phyloP scores from a whole-genome alignment of 441 rosid species.

The Populus trichocarpa region DNA sequence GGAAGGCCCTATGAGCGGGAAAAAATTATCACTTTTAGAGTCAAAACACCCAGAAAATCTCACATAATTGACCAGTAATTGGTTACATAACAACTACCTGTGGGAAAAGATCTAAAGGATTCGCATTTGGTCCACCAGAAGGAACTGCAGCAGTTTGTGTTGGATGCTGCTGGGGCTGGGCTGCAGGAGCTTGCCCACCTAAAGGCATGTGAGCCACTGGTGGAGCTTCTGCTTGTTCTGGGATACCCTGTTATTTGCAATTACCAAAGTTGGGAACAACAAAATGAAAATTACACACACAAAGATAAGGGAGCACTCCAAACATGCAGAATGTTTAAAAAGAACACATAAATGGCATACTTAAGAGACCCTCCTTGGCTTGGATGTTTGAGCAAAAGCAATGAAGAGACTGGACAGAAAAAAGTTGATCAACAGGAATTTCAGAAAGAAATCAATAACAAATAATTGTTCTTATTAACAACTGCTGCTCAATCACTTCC shows the following conservation, averaged over 20 bases:
- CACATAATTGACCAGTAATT: neutral
- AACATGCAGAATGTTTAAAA: neutral
- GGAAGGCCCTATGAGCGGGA: slow-evolving; percentile 67
- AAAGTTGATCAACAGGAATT: no score
- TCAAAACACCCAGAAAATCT: neutral
- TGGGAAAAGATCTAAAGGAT: slow-evolving; percentile 89
- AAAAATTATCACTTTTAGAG: neutral
- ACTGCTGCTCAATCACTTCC: no score
- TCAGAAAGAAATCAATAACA: neutral
- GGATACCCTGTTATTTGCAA: slow-evolving; percentile 64
- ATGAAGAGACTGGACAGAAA: neutral
- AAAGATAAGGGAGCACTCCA: neutral
- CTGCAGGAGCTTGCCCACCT: slow-evolving; percentile 49
- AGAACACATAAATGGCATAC: no score
- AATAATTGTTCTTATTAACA: no score
- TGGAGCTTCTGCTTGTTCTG: slow-evolving; percentile 84
- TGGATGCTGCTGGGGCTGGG: slow-evolving; percentile 49
- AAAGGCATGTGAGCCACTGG: slow-evolving; percentile 51
- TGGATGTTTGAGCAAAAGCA: neutral
- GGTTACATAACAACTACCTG: slow-evolving; percentile 44
- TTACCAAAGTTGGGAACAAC: neutral
- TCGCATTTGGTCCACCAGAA: slow-evolving; percentile 78
- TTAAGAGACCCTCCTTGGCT: neutral
- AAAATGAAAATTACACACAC: neutral
- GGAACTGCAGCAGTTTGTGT: slow-evolving; percentile 42